These are phyloP conservation scores for Mortierella sp. DNA, from an alignment of 371 early-diverging fungal species.

Conservation along the genomic window DNA sequence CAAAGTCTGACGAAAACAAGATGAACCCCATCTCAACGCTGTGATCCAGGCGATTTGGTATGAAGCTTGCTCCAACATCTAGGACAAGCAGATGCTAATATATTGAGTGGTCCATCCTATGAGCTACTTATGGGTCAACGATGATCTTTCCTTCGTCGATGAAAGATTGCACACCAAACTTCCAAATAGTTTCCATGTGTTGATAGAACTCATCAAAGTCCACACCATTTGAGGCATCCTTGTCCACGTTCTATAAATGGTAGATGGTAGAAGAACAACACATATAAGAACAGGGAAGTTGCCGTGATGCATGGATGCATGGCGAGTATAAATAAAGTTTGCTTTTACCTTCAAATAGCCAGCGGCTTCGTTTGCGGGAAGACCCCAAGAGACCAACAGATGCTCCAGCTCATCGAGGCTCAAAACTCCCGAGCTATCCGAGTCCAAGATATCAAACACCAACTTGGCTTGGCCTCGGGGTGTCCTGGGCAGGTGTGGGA, in stretches of 20 bases:
- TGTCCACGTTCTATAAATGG: constrained; percentile 21
- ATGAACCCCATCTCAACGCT: too few species aligned
- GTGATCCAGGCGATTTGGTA: too few species aligned
- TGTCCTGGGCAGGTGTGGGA: constrained; percentile 43
- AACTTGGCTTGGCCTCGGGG: constrained; percentile 52
- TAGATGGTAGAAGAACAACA: neutral
- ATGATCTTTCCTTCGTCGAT: constrained; percentile 50
- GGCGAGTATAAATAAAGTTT: neutral
- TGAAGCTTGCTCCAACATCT: too few species aligned
- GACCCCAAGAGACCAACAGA: constrained; percentile 43
- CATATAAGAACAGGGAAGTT: neutral
- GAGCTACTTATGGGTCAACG: constrained; percentile 16
- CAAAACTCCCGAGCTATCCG: constrained; percentile 38
- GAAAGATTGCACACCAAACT: constrained; percentile 50
- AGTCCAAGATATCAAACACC: constrained; percentile 42
- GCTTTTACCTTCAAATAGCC: constrained; percentile 42
- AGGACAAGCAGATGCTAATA: too few species aligned
- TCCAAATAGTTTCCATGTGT: constrained; percentile 43
- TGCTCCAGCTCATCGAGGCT: constrained; percentile 38
- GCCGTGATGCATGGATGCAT: neutral
- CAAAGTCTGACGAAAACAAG: too few species aligned
- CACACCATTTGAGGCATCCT: constrained; percentile 17
- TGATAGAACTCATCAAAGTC: constrained; percentile 44
- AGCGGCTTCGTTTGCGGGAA: constrained; percentile 30
- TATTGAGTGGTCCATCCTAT: neutral